Conservation (phyloP, 1,284 basidiomycete genomes). For the Ganoderma meredithae region DNA sequence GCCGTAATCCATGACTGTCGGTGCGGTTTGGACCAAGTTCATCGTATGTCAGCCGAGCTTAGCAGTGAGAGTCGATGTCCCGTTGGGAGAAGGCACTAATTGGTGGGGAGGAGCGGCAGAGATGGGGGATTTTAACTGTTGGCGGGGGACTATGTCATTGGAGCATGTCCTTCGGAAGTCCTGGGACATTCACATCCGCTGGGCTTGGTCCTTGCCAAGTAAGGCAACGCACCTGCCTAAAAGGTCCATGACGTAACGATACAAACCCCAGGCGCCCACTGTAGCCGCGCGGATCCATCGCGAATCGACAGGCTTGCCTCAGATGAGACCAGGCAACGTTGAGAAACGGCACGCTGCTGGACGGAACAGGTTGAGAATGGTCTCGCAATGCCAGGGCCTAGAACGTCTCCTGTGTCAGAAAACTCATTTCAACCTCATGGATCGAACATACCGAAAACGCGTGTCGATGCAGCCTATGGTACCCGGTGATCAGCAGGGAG, state of each 20-base stretch:
- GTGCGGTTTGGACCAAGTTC: conserved; percentile 6
- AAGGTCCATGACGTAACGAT: conserved; percentile 26
- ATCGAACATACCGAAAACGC: conserved; percentile 19
- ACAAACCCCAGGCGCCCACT: neutral
- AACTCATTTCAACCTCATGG: neutral
- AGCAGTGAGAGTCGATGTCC: neutral
- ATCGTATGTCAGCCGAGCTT: too few species aligned
- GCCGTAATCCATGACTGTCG: conserved; percentile 26
- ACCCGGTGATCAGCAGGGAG: neutral
- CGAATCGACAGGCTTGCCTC: conserved; percentile 7
- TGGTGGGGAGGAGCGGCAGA: neutral
- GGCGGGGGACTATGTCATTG: conserved; percentile 30
- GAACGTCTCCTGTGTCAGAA: conserved; percentile 6
- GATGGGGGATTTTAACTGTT: neutral
- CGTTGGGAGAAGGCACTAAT: neutral
- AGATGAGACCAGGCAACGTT: neutral
- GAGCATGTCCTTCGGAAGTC: conserved; percentile 15
- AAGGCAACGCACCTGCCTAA: conserved; percentile 24
- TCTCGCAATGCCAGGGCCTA: neutral
- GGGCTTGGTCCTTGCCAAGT: conserved; percentile 11
- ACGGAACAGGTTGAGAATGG: neutral
- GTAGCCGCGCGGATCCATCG: conserved; percentile 5
- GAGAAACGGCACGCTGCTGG: neutral
- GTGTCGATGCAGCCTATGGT: conserved; percentile 7
- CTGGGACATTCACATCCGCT: neutral